Percentiles rank a stretch among this genome's conserved stretches.
Evolutionary conservation across 345 rosid species (phyloP).

Genomic region (Zanthoxylum bungeanum): DNA sequence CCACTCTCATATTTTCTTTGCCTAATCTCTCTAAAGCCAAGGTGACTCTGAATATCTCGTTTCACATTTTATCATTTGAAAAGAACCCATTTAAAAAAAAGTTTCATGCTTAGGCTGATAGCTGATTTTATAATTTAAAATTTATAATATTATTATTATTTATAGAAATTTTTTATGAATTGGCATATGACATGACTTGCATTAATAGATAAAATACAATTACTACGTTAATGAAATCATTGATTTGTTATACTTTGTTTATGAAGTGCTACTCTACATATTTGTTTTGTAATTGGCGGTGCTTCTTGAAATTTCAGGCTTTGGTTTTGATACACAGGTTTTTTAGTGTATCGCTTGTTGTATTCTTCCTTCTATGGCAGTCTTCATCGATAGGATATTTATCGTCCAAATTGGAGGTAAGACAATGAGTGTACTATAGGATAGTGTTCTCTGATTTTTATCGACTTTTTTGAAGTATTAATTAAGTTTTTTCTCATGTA

Average conservation of each 20-base stretch:
- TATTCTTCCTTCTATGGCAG: conserved; percentile 75
- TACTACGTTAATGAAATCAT: neutral
- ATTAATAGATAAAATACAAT: neutral
- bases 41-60: conserved; percentile 31
- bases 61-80: neutral
- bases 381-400: conserved; percentile 50
- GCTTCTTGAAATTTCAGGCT: conserved; percentile 71
- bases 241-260: neutral
- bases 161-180: neutral
- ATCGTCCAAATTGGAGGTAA: conserved; percentile 51
- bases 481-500: neutral
- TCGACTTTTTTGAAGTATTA: neutral
- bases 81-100: too few relatives aligned
- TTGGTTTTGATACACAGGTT: conserved; percentile 90
- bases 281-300: conserved; percentile 24
- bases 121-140: neutral
- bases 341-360: conserved; percentile 75
- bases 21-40: conserved; percentile 76
- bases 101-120: neutral
- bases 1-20: conserved; percentile 76
- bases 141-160: neutral
- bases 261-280: neutral
- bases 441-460: neutral
- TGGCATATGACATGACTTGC: neutral
- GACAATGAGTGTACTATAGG: neutral